Conservation (phyloP, 2,329 filamentous ascomycete genomes). For the Pseudogymnoascus sp. region DNA sequence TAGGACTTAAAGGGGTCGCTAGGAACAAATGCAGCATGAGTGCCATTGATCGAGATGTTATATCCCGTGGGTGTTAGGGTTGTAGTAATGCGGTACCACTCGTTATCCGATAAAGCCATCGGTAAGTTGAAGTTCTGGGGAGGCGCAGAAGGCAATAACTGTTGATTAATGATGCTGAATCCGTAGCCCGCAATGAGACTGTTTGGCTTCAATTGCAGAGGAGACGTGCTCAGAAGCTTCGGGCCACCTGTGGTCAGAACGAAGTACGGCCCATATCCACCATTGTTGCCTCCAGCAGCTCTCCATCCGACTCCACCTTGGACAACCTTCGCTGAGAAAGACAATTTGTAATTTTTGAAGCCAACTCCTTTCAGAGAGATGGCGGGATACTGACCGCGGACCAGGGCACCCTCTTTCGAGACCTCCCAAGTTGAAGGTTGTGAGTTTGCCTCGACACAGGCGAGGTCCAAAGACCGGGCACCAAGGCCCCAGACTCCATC, state of each 20-base stretch:
- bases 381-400: conserved; percentile 29
- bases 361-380: conserved; percentile 20
- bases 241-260: conserved; percentile 3
- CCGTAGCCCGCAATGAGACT: conserved; percentile 30
- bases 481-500: conserved; percentile 34
- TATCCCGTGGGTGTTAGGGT: conserved; percentile 25
- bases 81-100: conserved; percentile 34
- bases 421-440: conserved; percentile 32
- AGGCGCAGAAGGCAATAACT: conserved; percentile 24
- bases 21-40: conserved; percentile 12
- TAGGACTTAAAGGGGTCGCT: conserved; percentile 14
- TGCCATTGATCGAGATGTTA: conserved; percentile 25
- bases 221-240: neutral
- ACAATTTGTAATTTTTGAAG: conserved; percentile 31
- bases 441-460: conserved; percentile 32
- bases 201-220: conserved; percentile 24
- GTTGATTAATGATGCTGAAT: conserved; percentile 31
- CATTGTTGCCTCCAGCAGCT: conserved; percentile 20
- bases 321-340: conserved; percentile 32
- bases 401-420: conserved; percentile 28
- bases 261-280: conserved; percentile 13
- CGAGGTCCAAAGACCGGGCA: conserved; percentile 26
- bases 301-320: conserved; percentile 34
- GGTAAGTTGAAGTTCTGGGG: conserved; percentile 25
- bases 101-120: conserved; percentile 25